Evolutionary conservation across 169 alveolate species (phyloP).

Genomic region (Condylostoma magnum): DNA sequence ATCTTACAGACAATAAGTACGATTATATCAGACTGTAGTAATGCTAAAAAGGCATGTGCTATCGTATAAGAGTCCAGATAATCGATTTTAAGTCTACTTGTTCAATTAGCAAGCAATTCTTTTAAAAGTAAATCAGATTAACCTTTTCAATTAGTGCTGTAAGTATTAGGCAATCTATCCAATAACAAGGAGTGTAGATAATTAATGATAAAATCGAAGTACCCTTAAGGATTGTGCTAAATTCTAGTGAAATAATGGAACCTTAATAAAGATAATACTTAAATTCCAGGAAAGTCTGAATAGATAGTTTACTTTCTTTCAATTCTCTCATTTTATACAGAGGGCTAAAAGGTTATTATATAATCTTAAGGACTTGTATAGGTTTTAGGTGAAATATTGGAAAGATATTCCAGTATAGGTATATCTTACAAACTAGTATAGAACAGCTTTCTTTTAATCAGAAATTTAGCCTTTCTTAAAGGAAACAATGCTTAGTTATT

Average conservation of each 20-base stretch:
- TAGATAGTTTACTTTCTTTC: slow-evolving; percentile 6
- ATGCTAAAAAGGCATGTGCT: slow-evolving; percentile 12
- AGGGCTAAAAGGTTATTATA: slow-evolving; percentile 19
- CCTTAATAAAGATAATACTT: neutral
- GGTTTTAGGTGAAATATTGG: slow-evolving; percentile 14
- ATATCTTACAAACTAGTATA: slow-evolving; percentile 2
- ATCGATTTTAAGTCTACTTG: neutral
- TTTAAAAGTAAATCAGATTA: neutral
- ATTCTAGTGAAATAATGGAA: slow-evolving; percentile 25
- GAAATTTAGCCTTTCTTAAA: slow-evolving; percentile 5
- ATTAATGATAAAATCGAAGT: slow-evolving; percentile 12
- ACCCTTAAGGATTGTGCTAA: slow-evolving; percentile 9
- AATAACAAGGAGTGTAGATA: neutral
- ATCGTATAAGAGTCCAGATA: neutral
- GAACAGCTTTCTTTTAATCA: neutral
- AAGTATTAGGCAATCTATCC: slow-evolving; percentile 7
- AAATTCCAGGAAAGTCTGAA: slow-evolving; percentile 1
- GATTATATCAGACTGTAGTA: neutral
- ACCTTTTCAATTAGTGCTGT: neutral
- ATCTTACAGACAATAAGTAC: slow-evolving; percentile 15
- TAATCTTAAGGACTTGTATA: neutral
- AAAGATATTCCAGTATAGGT: slow-evolving; percentile 1
- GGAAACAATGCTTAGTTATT: neutral
- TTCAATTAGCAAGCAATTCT: neutral
- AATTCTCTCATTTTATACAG: slow-evolving; percentile 9